Evolutionary conservation across 306 rosid species (phyloP).

Genomic region (Citrullus colocynthis): DNA sequence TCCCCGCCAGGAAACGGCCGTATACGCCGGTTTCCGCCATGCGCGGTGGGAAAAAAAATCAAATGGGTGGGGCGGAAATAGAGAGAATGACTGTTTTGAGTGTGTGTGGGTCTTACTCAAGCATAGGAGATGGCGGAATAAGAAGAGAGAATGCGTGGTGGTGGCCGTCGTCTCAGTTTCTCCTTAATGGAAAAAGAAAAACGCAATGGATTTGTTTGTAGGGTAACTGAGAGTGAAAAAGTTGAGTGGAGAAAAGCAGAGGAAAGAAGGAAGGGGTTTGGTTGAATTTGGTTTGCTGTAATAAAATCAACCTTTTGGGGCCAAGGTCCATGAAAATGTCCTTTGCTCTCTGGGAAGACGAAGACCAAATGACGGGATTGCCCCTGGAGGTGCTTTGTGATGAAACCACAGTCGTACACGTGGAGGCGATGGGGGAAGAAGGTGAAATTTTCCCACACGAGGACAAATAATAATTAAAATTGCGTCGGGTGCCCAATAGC

Average conservation of each 20-base stretch:
- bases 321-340: conserved; percentile 9
- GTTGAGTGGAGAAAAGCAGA: neutral
- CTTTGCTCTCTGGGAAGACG: neutral
- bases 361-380: neutral
- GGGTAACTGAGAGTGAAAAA: neutral
- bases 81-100: neutral
- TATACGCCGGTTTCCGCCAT: conserved; percentile 67
- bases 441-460: neutral
- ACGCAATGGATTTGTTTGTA: neutral
- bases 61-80: neutral
- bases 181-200: neutral
- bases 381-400: neutral
- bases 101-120: neutral
- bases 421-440: neutral
- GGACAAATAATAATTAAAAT: conserved; percentile 12
- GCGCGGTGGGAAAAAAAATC: neutral
- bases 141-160: neutral
- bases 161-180: neutral
- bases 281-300: neutral
- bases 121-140: neutral
- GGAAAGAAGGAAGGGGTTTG: neutral
- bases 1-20: conserved; percentile 30
- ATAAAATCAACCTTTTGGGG: conserved; percentile 2
- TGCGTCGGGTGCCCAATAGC: conserved; percentile 8
- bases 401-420: neutral